Evolutionary conservation across 2,329 filamentous ascomycete genomes (phyloP).

Genomic region (Cytospora piceicola): DNA sequence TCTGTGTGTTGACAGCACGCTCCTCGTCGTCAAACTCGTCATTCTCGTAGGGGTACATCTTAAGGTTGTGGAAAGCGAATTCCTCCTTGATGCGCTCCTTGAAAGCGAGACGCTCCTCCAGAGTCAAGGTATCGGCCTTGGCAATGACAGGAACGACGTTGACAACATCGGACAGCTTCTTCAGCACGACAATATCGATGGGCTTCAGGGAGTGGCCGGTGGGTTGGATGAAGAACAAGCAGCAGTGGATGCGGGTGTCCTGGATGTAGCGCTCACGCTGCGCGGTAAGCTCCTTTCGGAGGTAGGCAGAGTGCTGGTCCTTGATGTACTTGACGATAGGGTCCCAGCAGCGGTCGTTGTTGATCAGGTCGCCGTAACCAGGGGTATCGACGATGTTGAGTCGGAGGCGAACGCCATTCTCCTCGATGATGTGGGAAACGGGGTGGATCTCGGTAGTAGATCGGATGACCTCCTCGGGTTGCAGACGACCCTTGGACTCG

Average conservation of each 20-base stretch:
- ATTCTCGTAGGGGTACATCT: constrained; percentile 99
- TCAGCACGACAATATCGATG: constrained; percentile 98
- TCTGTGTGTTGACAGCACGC: constrained; percentile 87
- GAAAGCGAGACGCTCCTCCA: constrained; percentile 94
- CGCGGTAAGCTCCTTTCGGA: constrained; percentile 98
- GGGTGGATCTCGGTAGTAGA: constrained; percentile 98
- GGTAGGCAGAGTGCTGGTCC: constrained; percentile 98
- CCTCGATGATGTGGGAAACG: constrained; percentile 98
- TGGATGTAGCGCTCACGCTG: constrained; percentile 99
- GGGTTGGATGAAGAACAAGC: constrained; percentile 99
- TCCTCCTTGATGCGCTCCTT: constrained; percentile 99
- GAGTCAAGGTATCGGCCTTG: constrained; percentile 93
- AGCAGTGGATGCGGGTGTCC: constrained; percentile 99
- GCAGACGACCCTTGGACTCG: constrained; percentile 94
- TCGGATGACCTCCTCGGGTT: constrained; percentile 90
- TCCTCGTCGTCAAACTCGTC: constrained; percentile 99
- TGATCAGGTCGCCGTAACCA: constrained; percentile 97
- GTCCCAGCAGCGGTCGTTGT: constrained; percentile 99
- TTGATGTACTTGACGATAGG: constrained; percentile 99
- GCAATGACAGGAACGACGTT: constrained; percentile 99
- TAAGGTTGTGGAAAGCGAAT: constrained; percentile 98
- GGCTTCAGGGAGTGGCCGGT: constrained; percentile 98
- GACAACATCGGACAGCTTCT: constrained; percentile 99
- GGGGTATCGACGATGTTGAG: constrained; percentile 99
- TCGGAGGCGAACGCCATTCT: constrained; percentile 96